Conservation (phyloP, 2,329 filamentous ascomycete species). For the Talaromyces rugulosus region DNA sequence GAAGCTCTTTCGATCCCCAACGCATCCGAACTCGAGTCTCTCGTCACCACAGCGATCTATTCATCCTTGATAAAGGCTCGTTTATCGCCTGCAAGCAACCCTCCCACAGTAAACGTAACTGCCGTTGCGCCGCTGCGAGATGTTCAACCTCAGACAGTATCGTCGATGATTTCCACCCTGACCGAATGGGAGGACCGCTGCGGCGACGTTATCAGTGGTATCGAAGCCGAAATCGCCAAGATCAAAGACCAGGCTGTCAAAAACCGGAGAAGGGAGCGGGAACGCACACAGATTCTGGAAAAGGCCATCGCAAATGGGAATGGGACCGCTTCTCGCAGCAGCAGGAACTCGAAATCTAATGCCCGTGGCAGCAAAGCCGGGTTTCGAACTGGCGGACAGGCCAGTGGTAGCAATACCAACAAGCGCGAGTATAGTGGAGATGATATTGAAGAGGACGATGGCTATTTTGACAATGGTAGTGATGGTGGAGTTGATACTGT, state of each 20-base stretch:
- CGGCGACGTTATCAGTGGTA: constrained; percentile 63
- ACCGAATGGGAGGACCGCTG: constrained; percentile 76
- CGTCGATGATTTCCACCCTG: constrained; percentile 64
- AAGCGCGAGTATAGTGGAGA: constrained; percentile 39
- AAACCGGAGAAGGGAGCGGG: constrained; percentile 49
- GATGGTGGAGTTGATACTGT: constrained; percentile 22
- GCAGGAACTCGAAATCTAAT: constrained; percentile 8
- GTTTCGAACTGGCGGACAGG: constrained; percentile 9
- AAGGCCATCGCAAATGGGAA: constrained; percentile 42
- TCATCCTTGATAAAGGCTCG: constrained; percentile 75
- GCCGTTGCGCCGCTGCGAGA: constrained; percentile 84
- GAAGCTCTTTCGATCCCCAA: constrained; percentile 62
- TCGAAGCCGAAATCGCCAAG: constrained; percentile 69
- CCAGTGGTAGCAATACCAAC: constrained; percentile 21
- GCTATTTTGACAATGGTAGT: constrained; percentile 29
- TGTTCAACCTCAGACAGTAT: constrained; percentile 68
- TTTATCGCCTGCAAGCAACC: constrained; percentile 79
- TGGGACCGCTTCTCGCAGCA: constrained; percentile 3
- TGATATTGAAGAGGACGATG: constrained; percentile 34
- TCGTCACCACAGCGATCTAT: constrained; percentile 86
- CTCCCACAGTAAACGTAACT: constrained; percentile 69
- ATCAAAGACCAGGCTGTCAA: constrained; percentile 58
- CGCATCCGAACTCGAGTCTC: constrained; percentile 70
- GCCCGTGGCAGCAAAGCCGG: constrained; percentile 3
- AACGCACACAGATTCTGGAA: constrained; percentile 48